Evolutionary conservation across 768 basidiomycete genomes (phyloP).

Genomic region (Boletus rubroflammeus): DNA sequence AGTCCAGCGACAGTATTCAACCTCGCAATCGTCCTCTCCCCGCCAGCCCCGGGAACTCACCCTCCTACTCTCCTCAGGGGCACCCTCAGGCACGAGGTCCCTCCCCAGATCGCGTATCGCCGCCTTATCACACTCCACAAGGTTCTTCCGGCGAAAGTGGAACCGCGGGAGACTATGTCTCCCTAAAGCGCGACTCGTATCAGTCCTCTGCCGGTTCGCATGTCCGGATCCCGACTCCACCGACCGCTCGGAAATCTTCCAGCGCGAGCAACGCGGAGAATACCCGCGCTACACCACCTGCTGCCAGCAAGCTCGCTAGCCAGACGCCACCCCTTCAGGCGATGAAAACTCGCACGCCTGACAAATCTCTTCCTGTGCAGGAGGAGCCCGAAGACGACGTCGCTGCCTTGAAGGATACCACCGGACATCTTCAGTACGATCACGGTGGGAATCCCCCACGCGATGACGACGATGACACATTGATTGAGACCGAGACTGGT

Average conservation of each 20-base stretch:
- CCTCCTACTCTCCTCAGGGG: constrained; percentile 42
- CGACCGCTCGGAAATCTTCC: constrained; percentile 25
- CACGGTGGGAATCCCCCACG: constrained; percentile 35
- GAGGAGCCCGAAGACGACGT: constrained; percentile 72
- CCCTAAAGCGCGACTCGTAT: constrained; percentile 44
- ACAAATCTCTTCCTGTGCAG: constrained; percentile 72
- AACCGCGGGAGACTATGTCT: constrained; percentile 40
- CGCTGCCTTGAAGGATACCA: constrained; percentile 34
- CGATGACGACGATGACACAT: constrained; percentile 46
- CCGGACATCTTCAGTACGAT: constrained; percentile 38
- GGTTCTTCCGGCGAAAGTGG: constrained; percentile 44
- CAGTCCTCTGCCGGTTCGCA: constrained; percentile 28
- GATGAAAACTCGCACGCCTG: constrained; percentile 55
- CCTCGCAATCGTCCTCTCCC: constrained; percentile 29
- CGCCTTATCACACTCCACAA: constrained; percentile 46
- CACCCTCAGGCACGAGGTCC: constrained; percentile 39
- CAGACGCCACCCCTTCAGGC: constrained; percentile 57
- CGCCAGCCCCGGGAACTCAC: constrained; percentile 34
- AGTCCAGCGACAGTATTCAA: constrained; percentile 24
- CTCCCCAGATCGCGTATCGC: constrained; percentile 54
- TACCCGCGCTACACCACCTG: constrained; percentile 34
- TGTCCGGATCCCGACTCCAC: constrained; percentile 29
- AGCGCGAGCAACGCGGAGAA: constrained; percentile 18
- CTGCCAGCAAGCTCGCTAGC: constrained; percentile 37
- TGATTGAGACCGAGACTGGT: constrained; percentile 40